Base-by-base conservation (phyloP, 345 rosid genomes). In the Sapria himalayana region DNA sequence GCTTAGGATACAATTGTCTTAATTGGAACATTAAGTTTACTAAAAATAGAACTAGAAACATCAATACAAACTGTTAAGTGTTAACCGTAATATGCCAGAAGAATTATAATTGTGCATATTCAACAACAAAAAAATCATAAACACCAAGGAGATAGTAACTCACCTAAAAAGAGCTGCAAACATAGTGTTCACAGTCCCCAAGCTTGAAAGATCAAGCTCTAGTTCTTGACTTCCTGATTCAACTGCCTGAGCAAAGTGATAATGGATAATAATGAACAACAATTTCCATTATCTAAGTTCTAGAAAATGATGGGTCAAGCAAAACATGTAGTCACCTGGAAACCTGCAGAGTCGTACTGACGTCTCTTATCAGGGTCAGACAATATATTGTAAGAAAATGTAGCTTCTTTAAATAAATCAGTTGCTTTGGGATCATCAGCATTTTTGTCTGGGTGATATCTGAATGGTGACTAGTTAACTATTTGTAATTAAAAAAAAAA, bases 401-500 rank as follows among this genome's bases (percentile, higher is more conserved):
- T 91, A 47, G 66, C 95, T 66, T 91, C 99, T 50, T 84, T 77
- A 57, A 84, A 91, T 74, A 74, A 69, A 54, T 91, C 89, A 14
- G 95, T 78, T 41, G 95, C 93, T 55, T 74, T 43, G 22, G 95
- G 81, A 50, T 91, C 92, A 66, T 91, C 84, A 23, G 76, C 77
- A 58, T 79, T 91, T 66, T 91, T 84, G 75, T 84, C 99, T 52
- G 95, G 99, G 71, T 84, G 95, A 46, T 91, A 91, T 76, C 99
- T 91, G 75, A 50, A 62, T n/a, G n/a, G n/a, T n/a, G n/a, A n/a
- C n/a, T n/a, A n/a, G n/a, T n/a, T n/a, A n/a, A n/a, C n/a, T n/a
- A n/a, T n/a, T n/a, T n/a, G n/a, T n/a, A n/a, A n/a, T n/a, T n/a
- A n/a, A n/a, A n/a, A n/a, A n/a, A n/a, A n/a, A n/a, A n/a, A n/a